These are phyloP conservation scores for Cystoderma amianthinum DNA, from an alignment of 768 basidiomycete genomes.

Conservation along the genomic window DNA sequence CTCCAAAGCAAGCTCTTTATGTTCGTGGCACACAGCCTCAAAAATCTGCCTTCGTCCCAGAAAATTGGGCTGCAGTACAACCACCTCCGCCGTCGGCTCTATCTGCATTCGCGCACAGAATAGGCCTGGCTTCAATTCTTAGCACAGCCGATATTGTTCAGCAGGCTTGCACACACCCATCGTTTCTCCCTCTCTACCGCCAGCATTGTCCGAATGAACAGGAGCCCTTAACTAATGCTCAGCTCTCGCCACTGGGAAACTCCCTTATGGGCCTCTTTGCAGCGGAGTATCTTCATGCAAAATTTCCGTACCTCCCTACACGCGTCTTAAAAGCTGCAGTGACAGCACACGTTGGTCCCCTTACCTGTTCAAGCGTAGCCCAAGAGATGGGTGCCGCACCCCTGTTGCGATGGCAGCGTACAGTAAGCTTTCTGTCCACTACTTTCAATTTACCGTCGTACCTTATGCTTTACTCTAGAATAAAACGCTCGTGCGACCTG, in stretches of 20 bases:
- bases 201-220: slow-evolving; percentile 51
- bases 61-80: slow-evolving; percentile 65
- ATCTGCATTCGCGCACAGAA: slow-evolving; percentile 68
- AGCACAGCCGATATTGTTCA: slow-evolving; percentile 46
- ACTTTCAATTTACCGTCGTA: slow-evolving; percentile 3
- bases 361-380: slow-evolving; percentile 78
- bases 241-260: slow-evolving; percentile 76
- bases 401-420: slow-evolving; percentile 77
- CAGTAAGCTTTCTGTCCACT: slow-evolving; percentile 34
- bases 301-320: slow-evolving; percentile 88
- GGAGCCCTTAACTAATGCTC: slow-evolving; percentile 60
- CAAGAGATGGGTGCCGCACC: slow-evolving; percentile 77
- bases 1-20: slow-evolving; percentile 45
- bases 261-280: slow-evolving; percentile 87
- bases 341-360: slow-evolving; percentile 86
- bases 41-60: slow-evolving; percentile 47
- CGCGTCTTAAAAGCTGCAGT: slow-evolving; percentile 88
- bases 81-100: slow-evolving; percentile 68
- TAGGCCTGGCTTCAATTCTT: slow-evolving; percentile 60
- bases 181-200: slow-evolving; percentile 49
- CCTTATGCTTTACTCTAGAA: slow-evolving; percentile 23
- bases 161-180: slow-evolving; percentile 78
- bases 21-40: slow-evolving; percentile 19
- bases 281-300: slow-evolving; percentile 70
- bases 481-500: slow-evolving; percentile 35